Conservation (phyloP, 352 stramenopile genomes). For the Phytophthora nicotianae region DNA sequence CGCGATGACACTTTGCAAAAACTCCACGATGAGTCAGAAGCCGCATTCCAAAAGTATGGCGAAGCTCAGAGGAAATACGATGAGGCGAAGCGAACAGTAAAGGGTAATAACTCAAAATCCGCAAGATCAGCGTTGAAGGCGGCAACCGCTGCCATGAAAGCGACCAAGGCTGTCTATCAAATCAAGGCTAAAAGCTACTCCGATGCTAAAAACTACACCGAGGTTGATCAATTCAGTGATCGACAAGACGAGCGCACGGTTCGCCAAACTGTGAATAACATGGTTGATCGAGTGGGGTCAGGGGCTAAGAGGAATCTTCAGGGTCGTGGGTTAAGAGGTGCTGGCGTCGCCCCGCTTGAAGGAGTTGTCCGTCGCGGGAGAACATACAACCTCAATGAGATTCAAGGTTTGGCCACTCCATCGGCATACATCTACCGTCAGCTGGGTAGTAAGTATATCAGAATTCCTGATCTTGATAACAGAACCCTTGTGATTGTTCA, state of each 20-base stretch:
- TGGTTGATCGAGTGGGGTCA: constrained; percentile 6
- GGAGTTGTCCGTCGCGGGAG: constrained; percentile 6
- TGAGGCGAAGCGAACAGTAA: not conserved
- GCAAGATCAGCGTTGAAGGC: constrained; percentile 1
- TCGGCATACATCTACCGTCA: not conserved
- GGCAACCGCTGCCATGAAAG: not conserved
- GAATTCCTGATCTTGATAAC: constrained; percentile 9
- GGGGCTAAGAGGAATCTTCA: not conserved
- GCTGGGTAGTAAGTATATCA: not conserved
- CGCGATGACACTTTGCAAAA: constrained; percentile 19
- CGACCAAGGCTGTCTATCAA: constrained; percentile 14
- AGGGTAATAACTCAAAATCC: not conserved
- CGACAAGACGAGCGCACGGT: constrained; percentile 5
- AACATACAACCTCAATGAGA: constrained; percentile 11
- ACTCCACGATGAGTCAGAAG: constrained; percentile 24
- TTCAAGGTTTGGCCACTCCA: not conserved
- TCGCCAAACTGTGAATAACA: constrained; percentile 21
- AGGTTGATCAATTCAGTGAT: not conserved
- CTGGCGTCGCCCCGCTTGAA: constrained; percentile 13
- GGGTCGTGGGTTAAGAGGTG: constrained; percentile 9
- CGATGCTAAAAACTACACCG: not conserved
- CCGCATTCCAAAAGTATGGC: constrained; percentile 15
- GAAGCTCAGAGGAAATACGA: constrained; percentile 21
- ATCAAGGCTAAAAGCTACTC: constrained; percentile 2
- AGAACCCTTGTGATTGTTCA: constrained; percentile 19